Conservation (phyloP, 2,329 filamentous ascomycete genomes). For the Mollisiaceae sp. region DNA sequence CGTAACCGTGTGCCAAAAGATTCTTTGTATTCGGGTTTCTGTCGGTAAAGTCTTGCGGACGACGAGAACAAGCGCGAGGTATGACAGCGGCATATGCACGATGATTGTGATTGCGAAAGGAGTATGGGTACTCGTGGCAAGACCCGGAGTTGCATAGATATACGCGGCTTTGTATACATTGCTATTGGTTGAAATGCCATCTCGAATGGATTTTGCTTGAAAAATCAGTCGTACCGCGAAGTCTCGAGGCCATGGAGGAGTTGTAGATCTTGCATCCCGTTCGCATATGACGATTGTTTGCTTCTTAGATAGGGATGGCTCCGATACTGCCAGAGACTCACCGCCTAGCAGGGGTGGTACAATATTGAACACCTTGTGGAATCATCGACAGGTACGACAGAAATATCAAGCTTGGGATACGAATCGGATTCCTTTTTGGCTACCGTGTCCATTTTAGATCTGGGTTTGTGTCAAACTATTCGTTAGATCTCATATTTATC, state of each 20-base stretch:
- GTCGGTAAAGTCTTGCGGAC: conserved; percentile 33
- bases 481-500: not conserved
- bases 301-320: not conserved
- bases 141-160: conserved; percentile 18
- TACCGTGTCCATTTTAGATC: not conserved
- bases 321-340: conserved; percentile 1
- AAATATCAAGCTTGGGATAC: not conserved
- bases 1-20: conserved; percentile 51
- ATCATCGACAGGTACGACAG: conserved; percentile 9
- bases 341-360: conserved; percentile 12
- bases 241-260: conserved; percentile 2
- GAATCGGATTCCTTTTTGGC: not conserved
- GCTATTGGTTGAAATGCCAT: conserved; percentile 29
- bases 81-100: conserved; percentile 30
- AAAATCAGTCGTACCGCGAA: not conserved
- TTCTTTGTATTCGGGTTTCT: conserved; percentile 38
- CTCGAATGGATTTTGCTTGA: not conserved
- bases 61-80: conserved; percentile 38
- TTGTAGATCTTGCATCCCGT: not conserved
- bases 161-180: conserved; percentile 23
- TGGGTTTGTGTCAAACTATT: not conserved
- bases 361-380: conserved; percentile 8
- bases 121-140: conserved; percentile 20
- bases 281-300: conserved; percentile 11
- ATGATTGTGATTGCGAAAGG: conserved; percentile 24